Evolutionary conservation across 2,329 filamentous ascomycete species (phyloP), one percentile per base, ranked within the genome.

Genomic region (Penicillium sp.): DNA sequence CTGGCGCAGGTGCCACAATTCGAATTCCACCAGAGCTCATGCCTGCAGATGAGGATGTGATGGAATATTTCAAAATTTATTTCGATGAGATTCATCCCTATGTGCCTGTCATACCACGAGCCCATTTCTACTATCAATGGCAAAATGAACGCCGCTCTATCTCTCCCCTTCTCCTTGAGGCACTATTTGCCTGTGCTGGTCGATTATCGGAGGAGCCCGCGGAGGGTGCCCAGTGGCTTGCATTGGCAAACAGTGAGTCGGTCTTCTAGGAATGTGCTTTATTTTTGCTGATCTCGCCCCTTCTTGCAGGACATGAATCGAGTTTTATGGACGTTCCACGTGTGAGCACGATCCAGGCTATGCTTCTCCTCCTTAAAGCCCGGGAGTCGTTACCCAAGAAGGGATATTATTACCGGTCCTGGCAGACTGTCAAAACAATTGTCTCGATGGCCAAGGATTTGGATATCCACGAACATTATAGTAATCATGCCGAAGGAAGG

Each of bases 351-450:
- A 86, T 97, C 9, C 93, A 97, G 75, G 93, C 92, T 3, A 79
- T 96, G 58, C 77, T 97, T 43, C 87, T 97, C 43, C 81, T 97
- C 18, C 77, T 97, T 42, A 97, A 97, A 73, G 94, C 93, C 1
- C 85, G 92, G 60, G 93, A 97, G 73, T 89, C 90, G n/a, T 86
- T 89, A 8, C 92, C 93, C 0, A 96, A 96, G 69, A 86, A 90
- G 57, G 94, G 94, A 1, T 97, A 97, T 70, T 97, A 94, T 73
- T 97, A 94, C 75, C 87, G 93, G 35, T 97, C 94, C 0, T 97
- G 94, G 93, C 96, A 97, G 85, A 90, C 89, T 5, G 86, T 96
- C 20, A 93, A 96, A 51, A 90, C 92, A 57, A 91, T 93, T 60
- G 88, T 96, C 7, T 88, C 92, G 45, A 96, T 97, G 90, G 91